A percentile compares a stretch with the other conserved stretches of the same genome.
phyloP scores from a whole-genome alignment of 345 rosid species.

The Salix arbutifolia region DNA sequence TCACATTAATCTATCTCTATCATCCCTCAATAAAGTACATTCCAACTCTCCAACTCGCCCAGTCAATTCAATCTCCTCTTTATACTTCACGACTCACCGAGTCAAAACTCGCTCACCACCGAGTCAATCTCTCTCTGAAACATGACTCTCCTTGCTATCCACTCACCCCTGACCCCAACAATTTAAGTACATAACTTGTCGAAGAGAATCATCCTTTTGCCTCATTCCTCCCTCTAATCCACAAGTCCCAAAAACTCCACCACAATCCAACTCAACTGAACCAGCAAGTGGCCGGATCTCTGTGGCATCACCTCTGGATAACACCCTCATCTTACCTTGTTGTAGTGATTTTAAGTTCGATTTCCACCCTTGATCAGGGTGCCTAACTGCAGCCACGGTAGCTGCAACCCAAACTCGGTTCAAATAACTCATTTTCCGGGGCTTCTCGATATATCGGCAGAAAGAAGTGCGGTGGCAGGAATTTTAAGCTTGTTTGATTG shows the following conservation, averaged over 20 bases:
- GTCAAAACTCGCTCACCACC: background rate
- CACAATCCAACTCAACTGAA: constrained; percentile 35
- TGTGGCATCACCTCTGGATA: constrained; percentile 28
- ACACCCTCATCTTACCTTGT: constrained; percentile 40
- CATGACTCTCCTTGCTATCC: too few relatives aligned
- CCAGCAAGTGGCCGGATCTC: constrained; percentile 56
- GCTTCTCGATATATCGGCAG: background rate
- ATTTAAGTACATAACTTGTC: constrained; percentile 76
- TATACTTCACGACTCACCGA: background rate
- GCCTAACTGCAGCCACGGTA: constrained; percentile 57
- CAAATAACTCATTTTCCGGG: constrained; percentile 39
- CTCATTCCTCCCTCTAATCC: constrained; percentile 11
- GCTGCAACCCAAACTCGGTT: constrained; percentile 77
- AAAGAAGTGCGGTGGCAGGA: background rate
- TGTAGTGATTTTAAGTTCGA: constrained; percentile 43
- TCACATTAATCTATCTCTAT: background rate
- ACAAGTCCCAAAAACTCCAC: constrained; percentile 18
- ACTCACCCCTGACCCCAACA: constrained; percentile 77
- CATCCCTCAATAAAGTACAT: background rate
- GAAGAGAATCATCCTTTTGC: constrained; percentile 64
- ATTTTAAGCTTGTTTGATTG: background rate
- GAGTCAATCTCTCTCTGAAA: background rate
- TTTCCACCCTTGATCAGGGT: constrained; percentile 59
- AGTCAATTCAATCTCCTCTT: too few relatives aligned
- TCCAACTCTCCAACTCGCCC: background rate